Base-by-base conservation (phyloP, 352 stramenopile species). In the Phytopythium montanum region DNA sequence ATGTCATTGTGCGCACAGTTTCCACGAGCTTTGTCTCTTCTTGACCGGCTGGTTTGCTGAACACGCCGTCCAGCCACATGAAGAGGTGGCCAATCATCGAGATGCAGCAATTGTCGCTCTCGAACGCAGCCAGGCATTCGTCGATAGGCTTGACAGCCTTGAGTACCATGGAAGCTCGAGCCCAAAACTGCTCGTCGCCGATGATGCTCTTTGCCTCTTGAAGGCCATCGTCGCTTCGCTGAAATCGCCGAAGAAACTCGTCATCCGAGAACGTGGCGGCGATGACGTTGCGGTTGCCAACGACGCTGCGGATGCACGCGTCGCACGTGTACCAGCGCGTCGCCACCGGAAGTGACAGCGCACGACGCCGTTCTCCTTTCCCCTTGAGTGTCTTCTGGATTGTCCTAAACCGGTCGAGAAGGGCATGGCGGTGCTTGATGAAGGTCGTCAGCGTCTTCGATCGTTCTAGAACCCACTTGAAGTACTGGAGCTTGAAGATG, bases 101-200 rank as follows among this genome's bases (percentile, higher is more conserved):
- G 12, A 68, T 28, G 25, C 49, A 68, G 49, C 54, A 64, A n/a
- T 16, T 56, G 18, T 67, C 64, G 16, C 36, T 64, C 31, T 71
- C 60, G 3, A 68, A 60, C n/a, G 31, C 19, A 1, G 46, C 50
- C 29, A 71, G n/a, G 4, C 46, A 46, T 7, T 64, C 34, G 18
- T 60, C 54, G 10, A 67, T 61, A 1, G 54, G 54, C 6, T 60
- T n/a, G 12, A 50, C 23, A 2, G 67, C 26, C 14, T 31, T 29
- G 1, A 63, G 9, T 7, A 60, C 48, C 2, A 38, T 23, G 1
- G 14, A 4, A 0, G 55, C 51, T 8, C 50, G 19, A 5, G 19
- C 21, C 60, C 54, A 68, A 10, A 68, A 71, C 4, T 19, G 28
- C n/a, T 25, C 26, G 12, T 36, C 31, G 31, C 31, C 12, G 7